Evolutionary conservation across 768 basidiomycete genomes (phyloP).

Genomic region (Botryobasidium botryosum): DNA sequence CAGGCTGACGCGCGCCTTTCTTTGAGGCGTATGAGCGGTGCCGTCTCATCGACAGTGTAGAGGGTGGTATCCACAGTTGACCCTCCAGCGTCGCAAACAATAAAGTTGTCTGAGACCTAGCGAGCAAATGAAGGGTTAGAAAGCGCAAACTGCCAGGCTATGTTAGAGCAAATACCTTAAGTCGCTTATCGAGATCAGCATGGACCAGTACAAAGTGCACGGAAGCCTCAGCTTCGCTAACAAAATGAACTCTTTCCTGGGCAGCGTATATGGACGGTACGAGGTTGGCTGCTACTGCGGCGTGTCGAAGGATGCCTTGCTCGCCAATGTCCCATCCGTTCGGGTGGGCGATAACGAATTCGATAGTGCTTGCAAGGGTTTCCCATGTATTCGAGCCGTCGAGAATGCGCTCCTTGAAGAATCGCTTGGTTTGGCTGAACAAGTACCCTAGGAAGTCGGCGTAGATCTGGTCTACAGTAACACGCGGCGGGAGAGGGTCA

Average conservation of each 20-base stretch:
- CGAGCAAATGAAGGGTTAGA: background rate
- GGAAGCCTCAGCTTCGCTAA: conserved; percentile 38
- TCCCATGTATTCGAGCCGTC: background rate
- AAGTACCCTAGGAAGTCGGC: conserved; percentile 18
- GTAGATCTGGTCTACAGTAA: conserved; percentile 15
- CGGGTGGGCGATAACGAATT: conserved; percentile 14
- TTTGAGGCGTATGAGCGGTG: background rate
- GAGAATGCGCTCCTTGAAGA: conserved; percentile 10
- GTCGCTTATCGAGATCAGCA: too few relatives aligned
- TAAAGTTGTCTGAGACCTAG: background rate
- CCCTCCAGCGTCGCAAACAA: conserved; percentile 2
- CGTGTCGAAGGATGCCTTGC: conserved; percentile 28
- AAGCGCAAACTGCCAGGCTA: background rate
- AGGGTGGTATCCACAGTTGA: background rate
- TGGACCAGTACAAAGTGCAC: conserved; percentile 33
- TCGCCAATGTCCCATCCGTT: conserved; percentile 33
- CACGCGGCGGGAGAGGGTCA: conserved; percentile 12
- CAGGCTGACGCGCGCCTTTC: background rate
- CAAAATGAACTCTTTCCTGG: conserved; percentile 26
- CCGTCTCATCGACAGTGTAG: background rate
- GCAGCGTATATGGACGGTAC: too few relatives aligned
- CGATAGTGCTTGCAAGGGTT: background rate
- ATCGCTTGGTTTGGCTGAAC: conserved; percentile 12
- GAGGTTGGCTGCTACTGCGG: conserved; percentile 27
- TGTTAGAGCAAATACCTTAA: background rate